These are phyloP conservation scores for Aureobasidium subglaciale DNA, from an alignment of 2,329 filamentous ascomycete species.

Conservation along the genomic window DNA sequence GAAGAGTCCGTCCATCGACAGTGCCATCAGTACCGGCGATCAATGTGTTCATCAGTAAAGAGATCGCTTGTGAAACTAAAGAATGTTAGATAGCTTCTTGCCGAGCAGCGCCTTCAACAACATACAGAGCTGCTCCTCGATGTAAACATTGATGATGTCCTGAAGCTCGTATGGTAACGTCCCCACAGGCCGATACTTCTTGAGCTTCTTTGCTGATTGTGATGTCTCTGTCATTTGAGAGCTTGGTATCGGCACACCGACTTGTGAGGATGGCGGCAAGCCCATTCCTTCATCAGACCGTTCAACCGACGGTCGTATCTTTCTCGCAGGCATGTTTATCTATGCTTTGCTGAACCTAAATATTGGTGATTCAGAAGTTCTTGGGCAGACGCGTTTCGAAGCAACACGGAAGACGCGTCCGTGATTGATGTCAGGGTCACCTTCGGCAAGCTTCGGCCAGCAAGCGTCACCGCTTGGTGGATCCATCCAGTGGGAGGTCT, in stretches of 20 bases:
- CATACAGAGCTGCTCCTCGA: constrained; percentile 68
- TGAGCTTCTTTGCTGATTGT: neutral
- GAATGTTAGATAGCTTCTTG: neutral
- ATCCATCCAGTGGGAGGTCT: neutral
- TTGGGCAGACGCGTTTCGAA: constrained; percentile 4
- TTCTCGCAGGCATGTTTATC: neutral
- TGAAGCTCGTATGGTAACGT: constrained; percentile 57
- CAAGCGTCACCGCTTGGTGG: neutral
- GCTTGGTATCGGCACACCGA: neutral
- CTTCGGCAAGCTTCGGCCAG: neutral
- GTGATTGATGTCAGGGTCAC: constrained; percentile 6
- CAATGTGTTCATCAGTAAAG: constrained; percentile 59
- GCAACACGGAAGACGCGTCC: constrained; percentile 10
- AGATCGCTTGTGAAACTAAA: constrained; percentile 29
- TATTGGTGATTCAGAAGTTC: neutral
- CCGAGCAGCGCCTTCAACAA: neutral
- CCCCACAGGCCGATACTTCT: constrained; percentile 33
- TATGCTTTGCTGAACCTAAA: neutral
- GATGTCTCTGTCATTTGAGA: neutral
- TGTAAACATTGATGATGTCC: constrained; percentile 61
- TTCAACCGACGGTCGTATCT: too few species aligned
- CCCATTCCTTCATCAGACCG: too few species aligned
- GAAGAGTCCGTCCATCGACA: constrained; percentile 31
- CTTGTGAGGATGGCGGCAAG: neutral
- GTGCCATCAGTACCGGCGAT: constrained; percentile 39